phyloP scores from a whole-genome alignment of 1,139 yeast genomes.

The Protomyces gravidus region DNA sequence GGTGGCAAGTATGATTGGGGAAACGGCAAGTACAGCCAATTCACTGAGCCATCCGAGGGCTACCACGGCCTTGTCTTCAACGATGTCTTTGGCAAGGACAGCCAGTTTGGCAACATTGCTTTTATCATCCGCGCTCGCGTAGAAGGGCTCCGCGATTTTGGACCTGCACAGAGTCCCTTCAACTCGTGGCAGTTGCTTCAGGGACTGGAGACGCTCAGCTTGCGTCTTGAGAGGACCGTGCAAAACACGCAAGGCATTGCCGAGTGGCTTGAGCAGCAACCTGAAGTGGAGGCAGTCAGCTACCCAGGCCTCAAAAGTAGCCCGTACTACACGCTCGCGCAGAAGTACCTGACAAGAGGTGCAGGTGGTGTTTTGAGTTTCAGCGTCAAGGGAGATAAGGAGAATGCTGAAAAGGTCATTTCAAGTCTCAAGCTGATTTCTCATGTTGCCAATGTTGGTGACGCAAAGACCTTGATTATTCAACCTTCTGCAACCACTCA shows the following conservation, averaged over 20 bases:
- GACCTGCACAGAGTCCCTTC: constrained; percentile 56
- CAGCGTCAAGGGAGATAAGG: constrained; percentile 67
- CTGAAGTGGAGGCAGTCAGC: constrained; percentile 78
- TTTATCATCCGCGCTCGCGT: constrained; percentile 66
- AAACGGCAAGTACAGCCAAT: constrained; percentile 81
- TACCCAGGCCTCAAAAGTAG: constrained; percentile 87
- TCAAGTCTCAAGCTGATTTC: constrained; percentile 79
- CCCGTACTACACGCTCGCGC: constrained; percentile 72
- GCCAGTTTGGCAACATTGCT: constrained; percentile 57
- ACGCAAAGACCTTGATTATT: constrained; percentile 86
- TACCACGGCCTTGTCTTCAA: constrained; percentile 83
- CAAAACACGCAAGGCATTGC: constrained; percentile 80
- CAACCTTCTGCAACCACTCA: constrained; percentile 96
- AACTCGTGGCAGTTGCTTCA: constrained; percentile 79
- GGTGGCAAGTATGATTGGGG: constrained; percentile 91
- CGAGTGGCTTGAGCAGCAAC: constrained; percentile 62
- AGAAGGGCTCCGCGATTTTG: constrained; percentile 51
- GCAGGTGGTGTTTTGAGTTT: constrained; percentile 87
- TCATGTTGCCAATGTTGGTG: constrained; percentile 95
- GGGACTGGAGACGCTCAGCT: constrained; percentile 89
- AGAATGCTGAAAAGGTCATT: constrained; percentile 75
- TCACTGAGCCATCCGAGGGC: constrained; percentile 84
- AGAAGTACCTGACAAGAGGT: constrained; percentile 65
- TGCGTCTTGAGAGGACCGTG: constrained; percentile 90
- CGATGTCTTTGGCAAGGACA: constrained; percentile 58